phyloP scores from a whole-genome alignment of 345 rosid genomes.

The Corchorus capsularis region DNA sequence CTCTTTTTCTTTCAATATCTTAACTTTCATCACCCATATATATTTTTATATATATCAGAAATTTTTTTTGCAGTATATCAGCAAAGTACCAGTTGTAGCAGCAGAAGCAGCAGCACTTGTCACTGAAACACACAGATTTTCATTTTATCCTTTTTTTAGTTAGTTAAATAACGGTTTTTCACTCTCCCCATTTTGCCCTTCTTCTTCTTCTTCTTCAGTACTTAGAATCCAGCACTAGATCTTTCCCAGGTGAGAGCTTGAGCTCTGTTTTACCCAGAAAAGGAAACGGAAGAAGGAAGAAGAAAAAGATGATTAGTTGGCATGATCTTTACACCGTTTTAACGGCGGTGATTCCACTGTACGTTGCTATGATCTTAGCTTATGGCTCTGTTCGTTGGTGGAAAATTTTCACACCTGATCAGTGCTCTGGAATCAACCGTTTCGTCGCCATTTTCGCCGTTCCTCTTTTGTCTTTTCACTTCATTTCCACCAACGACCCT shows the following conservation, averaged over 20 bases:
- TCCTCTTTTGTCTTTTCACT: conserved; percentile 92
- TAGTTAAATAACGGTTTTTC: conserved; percentile 43
- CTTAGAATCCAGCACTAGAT: not conserved
- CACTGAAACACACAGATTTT: not conserved
- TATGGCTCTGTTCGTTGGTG: conserved; percentile 98
- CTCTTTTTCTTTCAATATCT: conserved; percentile 4
- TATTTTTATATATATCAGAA: not conserved
- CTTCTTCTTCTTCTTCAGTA: not conserved
- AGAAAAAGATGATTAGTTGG: conserved; percentile 59
- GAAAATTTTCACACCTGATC: conserved; percentile 91
- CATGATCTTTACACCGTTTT: conserved; percentile 86
- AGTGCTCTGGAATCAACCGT: conserved; percentile 96
- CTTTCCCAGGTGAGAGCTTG: too few species aligned
- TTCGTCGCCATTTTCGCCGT: conserved; percentile 95
- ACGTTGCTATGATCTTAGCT: conserved; percentile 93
- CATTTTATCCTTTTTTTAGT: conserved; percentile 9
- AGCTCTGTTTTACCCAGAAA: not conserved
- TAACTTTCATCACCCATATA: not conserved
- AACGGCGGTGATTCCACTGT: conserved; percentile 85
- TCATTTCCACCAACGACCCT: conserved; percentile 81
- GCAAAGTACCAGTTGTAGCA: conserved; percentile 10
- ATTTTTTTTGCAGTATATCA: not conserved
- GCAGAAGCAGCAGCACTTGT: conserved; percentile 13
- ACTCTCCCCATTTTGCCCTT: conserved; percentile 34
- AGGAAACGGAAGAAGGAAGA: too few species aligned